Conservation (phyloP, 2,329 filamentous ascomycete species). For the Stagonosporopsis vannaccii region DNA sequence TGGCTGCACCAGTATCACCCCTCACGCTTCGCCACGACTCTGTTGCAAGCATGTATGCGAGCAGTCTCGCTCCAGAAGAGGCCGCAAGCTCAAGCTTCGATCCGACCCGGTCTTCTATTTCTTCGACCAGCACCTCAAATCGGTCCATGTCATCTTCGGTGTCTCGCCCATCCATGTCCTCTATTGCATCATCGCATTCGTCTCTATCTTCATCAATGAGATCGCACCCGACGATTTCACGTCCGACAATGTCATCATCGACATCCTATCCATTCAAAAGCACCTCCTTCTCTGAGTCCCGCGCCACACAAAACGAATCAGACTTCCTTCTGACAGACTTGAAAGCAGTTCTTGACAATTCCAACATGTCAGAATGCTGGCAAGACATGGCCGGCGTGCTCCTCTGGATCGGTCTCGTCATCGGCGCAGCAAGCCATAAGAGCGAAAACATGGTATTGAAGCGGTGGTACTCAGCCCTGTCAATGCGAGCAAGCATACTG, state of each 20-base stretch:
- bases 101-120: slow-evolving; percentile 7
- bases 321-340: slow-evolving; percentile 32
- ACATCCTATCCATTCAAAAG: background rate
- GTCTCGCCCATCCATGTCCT: slow-evolving; percentile 17
- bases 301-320: background rate
- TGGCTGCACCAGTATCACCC: slow-evolving; percentile 7
- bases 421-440: slow-evolving; percentile 42
- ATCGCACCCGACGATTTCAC: slow-evolving; percentile 11
- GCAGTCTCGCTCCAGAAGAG: background rate
- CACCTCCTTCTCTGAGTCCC: background rate
- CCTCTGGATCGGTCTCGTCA: slow-evolving; percentile 45
- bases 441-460: slow-evolving; percentile 26
- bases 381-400: slow-evolving; percentile 49
- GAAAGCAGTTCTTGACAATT: slow-evolving; percentile 36
- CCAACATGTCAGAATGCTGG: slow-evolving; percentile 46
- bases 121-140: slow-evolving; percentile 15
- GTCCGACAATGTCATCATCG: slow-evolving; percentile 7
- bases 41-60: slow-evolving; percentile 23
- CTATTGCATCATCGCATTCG: slow-evolving; percentile 14
- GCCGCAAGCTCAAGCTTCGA: slow-evolving; percentile 16
- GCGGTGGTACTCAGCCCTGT: slow-evolving; percentile 44
- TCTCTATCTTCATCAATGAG: background rate
- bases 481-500: slow-evolving; percentile 42
- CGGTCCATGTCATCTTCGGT: slow-evolving; percentile 1
- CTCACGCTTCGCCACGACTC: slow-evolving; percentile 26